Conservation (phyloP, 139 green algal genomes). For the Picochlorum sp. region DNA sequence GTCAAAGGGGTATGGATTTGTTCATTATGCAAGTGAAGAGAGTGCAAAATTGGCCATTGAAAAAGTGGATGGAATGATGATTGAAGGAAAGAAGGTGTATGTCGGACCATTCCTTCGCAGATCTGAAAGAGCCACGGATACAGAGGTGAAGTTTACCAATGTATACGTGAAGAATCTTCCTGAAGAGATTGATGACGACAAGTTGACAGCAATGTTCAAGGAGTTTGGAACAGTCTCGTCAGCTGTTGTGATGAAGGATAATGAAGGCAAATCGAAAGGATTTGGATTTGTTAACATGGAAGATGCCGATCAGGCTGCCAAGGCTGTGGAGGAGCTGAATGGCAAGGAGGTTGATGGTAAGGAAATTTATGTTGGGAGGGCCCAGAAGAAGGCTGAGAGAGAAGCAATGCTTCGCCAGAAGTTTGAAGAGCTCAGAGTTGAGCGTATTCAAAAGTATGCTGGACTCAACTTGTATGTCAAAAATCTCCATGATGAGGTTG, state of each 20-base stretch:
- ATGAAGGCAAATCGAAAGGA: conserved; percentile 59
- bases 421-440: conserved; percentile 56
- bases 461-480: conserved; percentile 94
- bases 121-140: conserved; percentile 45
- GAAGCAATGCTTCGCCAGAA: conserved; percentile 51
- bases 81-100: conserved; percentile 67
- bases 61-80: conserved; percentile 67
- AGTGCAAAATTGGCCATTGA: conserved; percentile 68
- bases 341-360: conserved; percentile 62
- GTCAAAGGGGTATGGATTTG: conserved; percentile 88
- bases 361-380: conserved; percentile 43
- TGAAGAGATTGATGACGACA: conserved; percentile 46
- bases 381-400: conserved; percentile 90
- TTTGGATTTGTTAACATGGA: conserved; percentile 94
- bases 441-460: conserved; percentile 68
- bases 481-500: conserved; percentile 75
- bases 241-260: conserved; percentile 65
- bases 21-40: conserved; percentile 84
- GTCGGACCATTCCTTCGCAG: conserved; percentile 77
- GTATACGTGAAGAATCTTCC: conserved; percentile 90
- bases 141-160: conserved; percentile 75
- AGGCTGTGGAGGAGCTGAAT: conserved; percentile 69
- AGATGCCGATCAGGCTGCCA: conserved; percentile 48
- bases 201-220: conserved; percentile 55
- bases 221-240: conserved; percentile 65